Evolutionary conservation across 495 filamentous ascomycete species (phyloP), one percentile per base, ranked within the genome.

Genomic region (Aspergillus sparsus): DNA sequence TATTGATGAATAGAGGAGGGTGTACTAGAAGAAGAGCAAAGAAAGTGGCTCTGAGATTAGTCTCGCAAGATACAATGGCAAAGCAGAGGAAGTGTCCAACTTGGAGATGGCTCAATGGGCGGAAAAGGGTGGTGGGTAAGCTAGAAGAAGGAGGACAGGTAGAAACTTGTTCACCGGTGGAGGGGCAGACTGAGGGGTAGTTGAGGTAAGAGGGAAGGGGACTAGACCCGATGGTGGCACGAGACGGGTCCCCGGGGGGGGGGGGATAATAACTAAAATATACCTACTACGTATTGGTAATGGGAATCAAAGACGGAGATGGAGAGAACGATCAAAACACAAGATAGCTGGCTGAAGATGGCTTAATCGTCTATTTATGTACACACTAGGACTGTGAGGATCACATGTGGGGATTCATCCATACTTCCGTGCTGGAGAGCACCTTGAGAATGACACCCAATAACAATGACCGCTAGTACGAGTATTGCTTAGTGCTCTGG

Each of bases 151-250:
- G 56, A 55, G 58, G 58, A 67, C 66, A 44, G 49, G 36, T 18
- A 13, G 37, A 31, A 60, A 66, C 69, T 42, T 58, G 45, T 61
- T 32, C 58, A 51, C 51, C 50, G 54, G 32, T 47, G 51, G 59
- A 59, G 61, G 64, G 61, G 55, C 60, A 64, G 54, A 60, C 51
- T 49, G 39, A 65, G 58, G 59, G 62, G 61, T 60, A 56, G 46
- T n/a, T 15, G 18, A 47, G n/a, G 44, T 41, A 47, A 18, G 6
- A 9, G 15, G 15, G 44, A 4, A 7, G 12, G 44, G n/a, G 18
- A 18, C n/a, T 47, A 27, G 37, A n/a, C 11, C 37, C 12, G 9
- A 13, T 11, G 39, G 39, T 42, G 39, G 39, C 39, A 42, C 39
- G 39, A 47, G 2, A 16, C 15, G 44, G 44, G 27, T 47, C 16